phyloP scores from a whole-genome alignment of 495 filamentous ascomycete genomes.

The Xylaria sp. region DNA sequence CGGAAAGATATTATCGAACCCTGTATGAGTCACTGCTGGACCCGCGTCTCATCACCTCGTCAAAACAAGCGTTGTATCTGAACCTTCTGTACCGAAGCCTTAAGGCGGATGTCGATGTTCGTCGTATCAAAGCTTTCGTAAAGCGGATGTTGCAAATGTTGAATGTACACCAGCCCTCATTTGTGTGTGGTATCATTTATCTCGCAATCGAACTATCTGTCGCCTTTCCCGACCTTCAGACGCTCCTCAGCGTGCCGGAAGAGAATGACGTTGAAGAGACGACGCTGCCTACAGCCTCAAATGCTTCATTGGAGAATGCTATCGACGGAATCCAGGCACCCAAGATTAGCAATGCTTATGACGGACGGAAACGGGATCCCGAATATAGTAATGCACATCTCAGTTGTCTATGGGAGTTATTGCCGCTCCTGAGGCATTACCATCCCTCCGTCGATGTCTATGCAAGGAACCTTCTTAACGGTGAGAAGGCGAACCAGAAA shows the following conservation, averaged over 20 bases:
- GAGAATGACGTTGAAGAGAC: conserved; percentile 58
- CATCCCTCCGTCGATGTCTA: conserved; percentile 96
- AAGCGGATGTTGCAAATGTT: conserved; percentile 91
- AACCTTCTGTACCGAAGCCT: conserved; percentile 88
- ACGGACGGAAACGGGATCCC: conserved; percentile 89
- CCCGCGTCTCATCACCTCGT: conserved; percentile 83
- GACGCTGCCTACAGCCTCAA: conserved; percentile 30
- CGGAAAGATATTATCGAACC: conserved; percentile 92
- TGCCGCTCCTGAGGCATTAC: conserved; percentile 82
- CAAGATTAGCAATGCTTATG: conserved; percentile 60
- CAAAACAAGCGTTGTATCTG: conserved; percentile 93
- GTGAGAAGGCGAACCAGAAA: conserved; percentile 76
- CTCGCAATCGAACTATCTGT: conserved; percentile 80
- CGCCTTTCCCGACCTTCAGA: conserved; percentile 74
- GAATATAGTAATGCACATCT: conserved; percentile 88
- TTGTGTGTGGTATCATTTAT: conserved; percentile 88
- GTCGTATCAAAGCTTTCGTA: conserved; percentile 91
- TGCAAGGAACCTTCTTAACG: conserved; percentile 70
- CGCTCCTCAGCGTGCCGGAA: conserved; percentile 76
- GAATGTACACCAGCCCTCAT: conserved; percentile 86
- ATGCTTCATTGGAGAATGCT: conserved; percentile 25
- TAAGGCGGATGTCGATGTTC: conserved; percentile 84
- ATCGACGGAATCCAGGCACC: conserved; percentile 22
- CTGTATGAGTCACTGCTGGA: conserved; percentile 95
- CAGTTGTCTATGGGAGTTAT: conserved; percentile 91